phyloP scores from a whole-genome alignment of 2,329 filamentous ascomycete species.

The Zasmidium citrigriseum region DNA sequence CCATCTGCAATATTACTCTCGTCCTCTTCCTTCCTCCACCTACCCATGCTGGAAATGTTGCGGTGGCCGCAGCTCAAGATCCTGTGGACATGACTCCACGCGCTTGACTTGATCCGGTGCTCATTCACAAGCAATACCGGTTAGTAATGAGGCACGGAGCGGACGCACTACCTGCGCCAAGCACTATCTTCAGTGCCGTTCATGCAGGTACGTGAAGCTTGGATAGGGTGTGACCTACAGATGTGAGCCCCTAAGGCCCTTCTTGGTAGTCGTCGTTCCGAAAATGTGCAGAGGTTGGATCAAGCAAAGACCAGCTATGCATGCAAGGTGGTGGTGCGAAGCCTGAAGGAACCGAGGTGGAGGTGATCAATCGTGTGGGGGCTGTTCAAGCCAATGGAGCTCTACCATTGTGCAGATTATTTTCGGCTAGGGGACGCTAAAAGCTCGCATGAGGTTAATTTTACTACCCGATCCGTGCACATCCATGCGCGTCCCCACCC shows the following conservation, averaged over 20 bases:
- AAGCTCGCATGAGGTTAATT: no score
- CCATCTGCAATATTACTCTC: background rate
- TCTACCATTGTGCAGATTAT: no score
- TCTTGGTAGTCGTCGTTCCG: background rate
- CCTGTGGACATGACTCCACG: background rate
- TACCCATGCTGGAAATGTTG: background rate
- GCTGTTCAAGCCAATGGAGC: background rate
- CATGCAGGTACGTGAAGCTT: background rate
- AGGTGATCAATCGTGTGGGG: background rate
- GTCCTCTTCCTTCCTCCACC: background rate
- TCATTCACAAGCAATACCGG: background rate
- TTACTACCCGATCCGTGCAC: no score
- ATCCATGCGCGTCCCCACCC: no score
- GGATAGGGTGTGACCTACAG: background rate
- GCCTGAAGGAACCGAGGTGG: background rate
- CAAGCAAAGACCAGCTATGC: background rate
- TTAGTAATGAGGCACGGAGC: background rate
- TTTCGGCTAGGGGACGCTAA: no score
- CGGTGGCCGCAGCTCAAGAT: background rate
- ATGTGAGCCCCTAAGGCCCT: background rate
- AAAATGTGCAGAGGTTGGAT: background rate
- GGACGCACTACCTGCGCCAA: background rate
- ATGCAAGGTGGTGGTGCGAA: background rate
- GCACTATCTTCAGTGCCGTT: background rate
- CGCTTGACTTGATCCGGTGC: background rate